Evolutionary conservation across 345 rosid species (phyloP).

Genomic region (Kandelia obovata): DNA sequence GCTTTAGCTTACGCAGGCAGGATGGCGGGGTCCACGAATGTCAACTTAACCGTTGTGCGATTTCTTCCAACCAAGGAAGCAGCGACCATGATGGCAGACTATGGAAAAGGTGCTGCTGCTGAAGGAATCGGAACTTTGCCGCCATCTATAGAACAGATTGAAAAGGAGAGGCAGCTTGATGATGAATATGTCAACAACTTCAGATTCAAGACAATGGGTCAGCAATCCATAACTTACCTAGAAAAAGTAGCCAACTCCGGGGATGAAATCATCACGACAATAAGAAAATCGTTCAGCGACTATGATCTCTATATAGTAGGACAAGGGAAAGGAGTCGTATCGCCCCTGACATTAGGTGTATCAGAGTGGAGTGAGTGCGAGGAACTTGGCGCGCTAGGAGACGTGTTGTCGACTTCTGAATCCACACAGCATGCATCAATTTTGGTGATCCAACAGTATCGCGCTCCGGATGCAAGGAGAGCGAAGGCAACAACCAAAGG

Average conservation of each 20-base stretch:
- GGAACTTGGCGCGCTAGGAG: conserved; percentile 35
- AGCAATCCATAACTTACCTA: conserved; percentile 20
- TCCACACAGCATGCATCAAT: conserved; percentile 26
- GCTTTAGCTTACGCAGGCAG: conserved; percentile 30
- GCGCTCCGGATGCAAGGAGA: background rate
- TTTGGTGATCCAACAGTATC: conserved; percentile 33
- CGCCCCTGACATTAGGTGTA: conserved; percentile 25
- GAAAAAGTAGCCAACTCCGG: conserved; percentile 25
- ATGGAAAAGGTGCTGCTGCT: background rate
- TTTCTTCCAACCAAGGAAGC: conserved; percentile 15
- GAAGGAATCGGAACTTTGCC: background rate
- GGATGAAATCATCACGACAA: conserved; percentile 14
- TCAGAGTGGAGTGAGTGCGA: conserved; percentile 30
- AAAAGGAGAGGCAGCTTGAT: conserved; percentile 29
- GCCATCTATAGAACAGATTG: conserved; percentile 1
- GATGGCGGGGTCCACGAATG: conserved; percentile 14
- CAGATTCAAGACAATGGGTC: conserved; percentile 27
- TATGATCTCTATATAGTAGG: conserved; percentile 42
- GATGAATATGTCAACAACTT: conserved; percentile 36
- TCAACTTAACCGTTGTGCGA: conserved; percentile 20
- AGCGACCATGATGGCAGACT: background rate
- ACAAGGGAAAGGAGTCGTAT: conserved; percentile 13
- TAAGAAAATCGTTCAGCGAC: conserved; percentile 6
- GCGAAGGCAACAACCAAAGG: background rate
- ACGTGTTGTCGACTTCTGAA: conserved; percentile 23